Evolutionary conservation across 2,329 filamentous ascomycete genomes (phyloP).

Genomic region (Neofusicoccum parvum): DNA sequence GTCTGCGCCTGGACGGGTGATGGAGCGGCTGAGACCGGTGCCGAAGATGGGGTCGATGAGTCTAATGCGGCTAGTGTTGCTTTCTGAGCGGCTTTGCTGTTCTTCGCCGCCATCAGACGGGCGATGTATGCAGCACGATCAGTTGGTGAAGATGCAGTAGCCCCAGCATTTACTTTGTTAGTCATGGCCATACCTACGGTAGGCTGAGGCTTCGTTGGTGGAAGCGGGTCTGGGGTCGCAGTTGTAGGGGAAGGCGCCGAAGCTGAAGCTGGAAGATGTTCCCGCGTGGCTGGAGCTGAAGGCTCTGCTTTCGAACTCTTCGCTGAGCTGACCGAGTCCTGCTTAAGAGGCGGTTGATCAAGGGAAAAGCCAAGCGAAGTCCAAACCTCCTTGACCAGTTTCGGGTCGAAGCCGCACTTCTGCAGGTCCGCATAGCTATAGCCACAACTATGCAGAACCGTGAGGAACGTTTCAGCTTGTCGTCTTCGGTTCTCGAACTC

Average conservation of each 20-base stretch:
- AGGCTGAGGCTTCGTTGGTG: conserved; percentile 10
- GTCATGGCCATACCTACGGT: conserved; percentile 3
- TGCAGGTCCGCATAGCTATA: conserved; percentile 67
- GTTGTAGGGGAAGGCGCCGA: background rate
- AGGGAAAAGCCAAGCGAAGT: conserved; percentile 10
- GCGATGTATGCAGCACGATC: conserved; percentile 78
- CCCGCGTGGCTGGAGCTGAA: conserved; percentile 19
- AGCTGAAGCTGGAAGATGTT: conserved; percentile 32
- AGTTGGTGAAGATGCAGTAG: conserved; percentile 41
- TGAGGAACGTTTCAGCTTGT: conserved; percentile 42
- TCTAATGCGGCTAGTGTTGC: background rate
- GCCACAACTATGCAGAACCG: conserved; percentile 63
- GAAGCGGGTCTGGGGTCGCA: background rate
- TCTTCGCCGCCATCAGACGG: conserved; percentile 72
- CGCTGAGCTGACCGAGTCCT: background rate
- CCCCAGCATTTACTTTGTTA: background rate
- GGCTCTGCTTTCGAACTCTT: background rate
- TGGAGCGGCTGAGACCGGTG: background rate
- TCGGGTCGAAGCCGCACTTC: conserved; percentile 69
- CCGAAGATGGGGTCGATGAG: background rate
- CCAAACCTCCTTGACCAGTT: conserved; percentile 27
- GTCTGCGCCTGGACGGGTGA: background rate
- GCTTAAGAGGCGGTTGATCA: background rate
- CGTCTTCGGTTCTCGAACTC: background rate
- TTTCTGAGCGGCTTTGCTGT: conserved; percentile 41